Evolutionary conservation across 805 yeast species (phyloP).

Genomic region (Kodamaea leandrae): DNA sequence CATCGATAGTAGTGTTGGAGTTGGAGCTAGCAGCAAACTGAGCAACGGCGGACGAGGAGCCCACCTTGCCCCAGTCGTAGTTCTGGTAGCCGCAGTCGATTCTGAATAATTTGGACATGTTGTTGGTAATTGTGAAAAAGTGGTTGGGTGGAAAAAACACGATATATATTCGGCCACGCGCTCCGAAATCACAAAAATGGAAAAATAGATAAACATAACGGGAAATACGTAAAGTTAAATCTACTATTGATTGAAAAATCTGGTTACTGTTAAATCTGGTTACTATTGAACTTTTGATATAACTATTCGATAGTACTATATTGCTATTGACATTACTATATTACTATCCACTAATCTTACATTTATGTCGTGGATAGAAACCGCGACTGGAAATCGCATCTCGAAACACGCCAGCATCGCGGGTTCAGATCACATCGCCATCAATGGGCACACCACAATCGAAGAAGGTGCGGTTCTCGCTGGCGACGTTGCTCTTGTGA

Average conservation of each 20-base stretch:
- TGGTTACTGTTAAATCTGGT: too few species aligned
- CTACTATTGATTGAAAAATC: too few species aligned
- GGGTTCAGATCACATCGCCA: constrained; percentile 42
- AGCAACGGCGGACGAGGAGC: constrained; percentile 84
- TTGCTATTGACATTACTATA: too few species aligned
- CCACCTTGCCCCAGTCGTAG: constrained; percentile 54
- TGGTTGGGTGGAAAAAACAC: background rate
- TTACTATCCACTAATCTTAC: too few species aligned
- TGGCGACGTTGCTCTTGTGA: constrained; percentile 28
- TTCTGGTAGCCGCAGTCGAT: constrained; percentile 64
- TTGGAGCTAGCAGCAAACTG: constrained; percentile 74
- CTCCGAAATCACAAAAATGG: background rate
- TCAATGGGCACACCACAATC: constrained; percentile 49
- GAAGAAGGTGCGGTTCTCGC: constrained; percentile 30
- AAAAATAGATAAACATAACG: background rate
- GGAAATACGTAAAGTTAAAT: too few species aligned
- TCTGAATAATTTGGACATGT: constrained; percentile 35
- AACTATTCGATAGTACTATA: too few species aligned
- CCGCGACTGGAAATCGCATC: constrained; percentile 50
- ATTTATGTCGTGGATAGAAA: constrained; percentile 54
- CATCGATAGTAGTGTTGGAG: constrained; percentile 60
- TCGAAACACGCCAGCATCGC: constrained; percentile 42
- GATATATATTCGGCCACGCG: background rate
- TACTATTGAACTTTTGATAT: too few species aligned
- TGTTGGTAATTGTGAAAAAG: background rate